phyloP scores from a whole-genome alignment of 2,329 filamentous ascomycete species.

The Venturia aucupariae region DNA sequence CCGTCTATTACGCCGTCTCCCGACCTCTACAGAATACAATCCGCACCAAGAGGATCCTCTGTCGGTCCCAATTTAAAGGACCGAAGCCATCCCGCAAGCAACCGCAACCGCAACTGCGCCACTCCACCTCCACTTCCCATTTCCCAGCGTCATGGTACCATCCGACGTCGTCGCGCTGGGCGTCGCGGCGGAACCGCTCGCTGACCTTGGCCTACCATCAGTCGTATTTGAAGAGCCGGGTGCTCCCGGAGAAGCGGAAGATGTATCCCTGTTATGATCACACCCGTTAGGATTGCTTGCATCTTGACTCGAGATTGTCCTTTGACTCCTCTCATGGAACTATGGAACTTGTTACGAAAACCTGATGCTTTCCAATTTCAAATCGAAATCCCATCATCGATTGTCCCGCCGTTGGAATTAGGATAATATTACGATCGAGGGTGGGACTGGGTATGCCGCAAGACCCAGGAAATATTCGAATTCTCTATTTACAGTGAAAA shows the following conservation, averaged over 20 bases:
- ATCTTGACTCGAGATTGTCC: too few species aligned
- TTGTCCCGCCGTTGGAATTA: too few species aligned
- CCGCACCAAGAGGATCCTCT: background rate
- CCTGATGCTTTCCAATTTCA: too few species aligned
- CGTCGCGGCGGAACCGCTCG: background rate
- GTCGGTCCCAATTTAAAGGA: background rate
- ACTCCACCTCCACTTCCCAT: background rate
- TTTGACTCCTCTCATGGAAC: too few species aligned
- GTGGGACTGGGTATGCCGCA: background rate
- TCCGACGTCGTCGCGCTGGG: background rate
- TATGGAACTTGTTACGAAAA: too few species aligned
- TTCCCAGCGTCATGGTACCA: background rate
- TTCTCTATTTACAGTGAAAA: background rate
- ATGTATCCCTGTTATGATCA: too few species aligned
- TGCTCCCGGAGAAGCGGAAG: background rate
- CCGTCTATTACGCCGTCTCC: background rate
- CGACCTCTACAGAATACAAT: background rate
- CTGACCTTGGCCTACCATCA: background rate
- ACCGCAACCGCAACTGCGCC: background rate
- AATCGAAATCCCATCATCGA: too few species aligned
- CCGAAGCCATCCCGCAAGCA: background rate
- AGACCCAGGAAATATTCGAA: background rate
- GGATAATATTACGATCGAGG: too few species aligned
- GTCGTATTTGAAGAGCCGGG: background rate
- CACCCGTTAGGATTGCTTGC: too few species aligned